Evolutionary conservation across 1,284 basidiomycete genomes (phyloP).

Genomic region (Marasmius fiardii): DNA sequence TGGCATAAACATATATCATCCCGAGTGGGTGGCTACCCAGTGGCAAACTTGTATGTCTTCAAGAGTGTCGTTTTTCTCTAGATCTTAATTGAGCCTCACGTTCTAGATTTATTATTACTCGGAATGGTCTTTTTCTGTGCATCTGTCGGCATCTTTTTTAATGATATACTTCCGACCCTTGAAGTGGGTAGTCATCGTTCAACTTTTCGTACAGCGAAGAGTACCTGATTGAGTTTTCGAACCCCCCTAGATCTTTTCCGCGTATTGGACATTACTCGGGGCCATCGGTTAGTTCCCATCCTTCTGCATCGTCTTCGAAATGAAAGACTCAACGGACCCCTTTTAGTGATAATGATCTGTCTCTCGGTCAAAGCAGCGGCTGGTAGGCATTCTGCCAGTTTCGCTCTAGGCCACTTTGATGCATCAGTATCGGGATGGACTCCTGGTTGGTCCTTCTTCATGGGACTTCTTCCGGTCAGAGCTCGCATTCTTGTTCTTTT

Average conservation of each 20-base stretch:
- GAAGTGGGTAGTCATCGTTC: constrained; percentile 32
- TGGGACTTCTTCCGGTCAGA: constrained; percentile 49
- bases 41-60: no score
- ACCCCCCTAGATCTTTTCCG: constrained; percentile 41
- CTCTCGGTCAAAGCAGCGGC: constrained; percentile 45
- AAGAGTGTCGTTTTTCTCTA: no score
- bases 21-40: no score
- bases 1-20: no score
- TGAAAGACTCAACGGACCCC: background rate
- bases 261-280: constrained; percentile 50
- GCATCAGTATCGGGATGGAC: constrained; percentile 50
- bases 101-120: constrained; percentile 47
- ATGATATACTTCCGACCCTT: constrained; percentile 40
- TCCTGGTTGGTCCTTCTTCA: constrained; percentile 57
- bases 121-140: constrained; percentile 40
- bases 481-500: background rate
- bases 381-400: constrained; percentile 43
- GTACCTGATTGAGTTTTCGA: background rate
- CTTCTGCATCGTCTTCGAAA: background rate
- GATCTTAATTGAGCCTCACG: background rate
- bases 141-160: constrained; percentile 45
- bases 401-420: constrained; percentile 47
- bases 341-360: constrained; percentile 38
- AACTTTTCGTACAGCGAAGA: background rate
- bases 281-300: constrained; percentile 34